Conservation (phyloP, 805 yeast genomes). For the Cyberlindnera suaveolens region DNA sequence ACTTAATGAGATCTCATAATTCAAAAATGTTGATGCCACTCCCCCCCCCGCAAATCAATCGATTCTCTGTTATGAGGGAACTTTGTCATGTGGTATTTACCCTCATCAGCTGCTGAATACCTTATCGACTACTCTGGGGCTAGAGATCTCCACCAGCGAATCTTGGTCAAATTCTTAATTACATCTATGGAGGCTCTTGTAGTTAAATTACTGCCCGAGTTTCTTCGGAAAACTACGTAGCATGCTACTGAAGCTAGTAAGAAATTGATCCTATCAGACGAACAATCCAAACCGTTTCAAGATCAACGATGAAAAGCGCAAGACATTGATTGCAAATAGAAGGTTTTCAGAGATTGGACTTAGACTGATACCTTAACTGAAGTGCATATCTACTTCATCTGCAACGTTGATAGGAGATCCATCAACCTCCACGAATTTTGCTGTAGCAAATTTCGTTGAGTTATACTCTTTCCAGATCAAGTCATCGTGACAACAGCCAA, state of each 20-base stretch:
- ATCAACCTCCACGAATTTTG: slow-evolving; percentile 11
- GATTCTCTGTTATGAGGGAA: no score
- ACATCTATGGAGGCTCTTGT: slow-evolving; percentile 23
- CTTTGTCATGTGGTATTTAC: slow-evolving; percentile 11
- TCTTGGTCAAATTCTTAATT: slow-evolving; percentile 18
- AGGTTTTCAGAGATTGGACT: slow-evolving; percentile 30
- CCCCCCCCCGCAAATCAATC: no score
- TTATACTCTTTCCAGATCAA: slow-evolving; percentile 34
- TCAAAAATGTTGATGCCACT: no score
- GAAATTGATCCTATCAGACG: slow-evolving; percentile 16
- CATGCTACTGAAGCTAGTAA: slow-evolving; percentile 20
- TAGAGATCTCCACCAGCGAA: no score
- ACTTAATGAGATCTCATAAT: slow-evolving; percentile 11
- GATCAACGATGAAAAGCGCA: slow-evolving; percentile 20
- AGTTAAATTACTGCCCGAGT: slow-evolving; percentile 24
- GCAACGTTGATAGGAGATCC: slow-evolving; percentile 16
- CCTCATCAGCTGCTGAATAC: slow-evolving; percentile 1
- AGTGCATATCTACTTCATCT: slow-evolving; percentile 19
- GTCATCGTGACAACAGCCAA: slow-evolving; percentile 37
- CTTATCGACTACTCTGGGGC: no score
- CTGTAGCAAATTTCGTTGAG: slow-evolving; percentile 24
- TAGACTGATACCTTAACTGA: slow-evolving; percentile 27
- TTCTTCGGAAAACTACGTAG: slow-evolving; percentile 22
- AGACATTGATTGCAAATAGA: slow-evolving; percentile 27
- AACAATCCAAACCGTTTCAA: slow-evolving; percentile 10